Percentiles rank a stretch among this genome's conserved stretches.
Conservation (phyloP, 345 rosid species). For the Citrus trifoliata region DNA sequence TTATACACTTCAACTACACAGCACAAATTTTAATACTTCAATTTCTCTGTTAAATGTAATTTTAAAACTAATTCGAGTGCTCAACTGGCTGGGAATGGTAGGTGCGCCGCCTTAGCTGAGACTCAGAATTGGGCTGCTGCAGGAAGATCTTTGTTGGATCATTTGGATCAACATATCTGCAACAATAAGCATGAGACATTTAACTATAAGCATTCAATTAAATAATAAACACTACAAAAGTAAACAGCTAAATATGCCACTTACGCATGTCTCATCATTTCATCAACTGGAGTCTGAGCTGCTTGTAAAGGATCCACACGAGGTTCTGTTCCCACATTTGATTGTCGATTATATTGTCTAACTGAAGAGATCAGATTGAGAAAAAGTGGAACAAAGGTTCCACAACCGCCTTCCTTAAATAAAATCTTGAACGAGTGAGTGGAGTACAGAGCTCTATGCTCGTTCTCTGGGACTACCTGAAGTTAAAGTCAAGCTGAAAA, state of each 20-base stretch:
- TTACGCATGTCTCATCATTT: conserved; percentile 99
- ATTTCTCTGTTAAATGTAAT: neutral
- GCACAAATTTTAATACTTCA: neutral
- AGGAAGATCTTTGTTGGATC: conserved; percentile 85
- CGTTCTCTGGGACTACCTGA: conserved; percentile 88
- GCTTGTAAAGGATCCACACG: conserved; percentile 82
- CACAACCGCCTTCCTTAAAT: conserved; percentile 97
- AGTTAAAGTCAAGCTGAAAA: neutral
- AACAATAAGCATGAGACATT: conserved; percentile 15
- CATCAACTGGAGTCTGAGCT: conserved; percentile 85
- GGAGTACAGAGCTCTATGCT: conserved; percentile 77
- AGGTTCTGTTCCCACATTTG: conserved; percentile 39
- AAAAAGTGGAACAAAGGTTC: conserved; percentile 89
- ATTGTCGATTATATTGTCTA: conserved; percentile 61
- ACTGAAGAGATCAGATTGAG: conserved; percentile 77
- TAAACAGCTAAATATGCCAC: conserved; percentile 17
- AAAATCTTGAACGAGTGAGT: conserved; percentile 82
- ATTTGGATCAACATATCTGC: conserved; percentile 92
- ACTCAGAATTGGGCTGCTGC: conserved; percentile 78
- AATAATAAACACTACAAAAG: neutral
- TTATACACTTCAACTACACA: neutral
- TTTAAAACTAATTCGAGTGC: conserved; percentile 23
- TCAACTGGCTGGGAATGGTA: conserved; percentile 60
- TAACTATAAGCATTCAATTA: neutral
- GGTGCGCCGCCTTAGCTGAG: conserved; percentile 80